Evolutionary conservation across 139 green algal species (phyloP).

Genomic region (Auxenochlorella protothecoides): DNA sequence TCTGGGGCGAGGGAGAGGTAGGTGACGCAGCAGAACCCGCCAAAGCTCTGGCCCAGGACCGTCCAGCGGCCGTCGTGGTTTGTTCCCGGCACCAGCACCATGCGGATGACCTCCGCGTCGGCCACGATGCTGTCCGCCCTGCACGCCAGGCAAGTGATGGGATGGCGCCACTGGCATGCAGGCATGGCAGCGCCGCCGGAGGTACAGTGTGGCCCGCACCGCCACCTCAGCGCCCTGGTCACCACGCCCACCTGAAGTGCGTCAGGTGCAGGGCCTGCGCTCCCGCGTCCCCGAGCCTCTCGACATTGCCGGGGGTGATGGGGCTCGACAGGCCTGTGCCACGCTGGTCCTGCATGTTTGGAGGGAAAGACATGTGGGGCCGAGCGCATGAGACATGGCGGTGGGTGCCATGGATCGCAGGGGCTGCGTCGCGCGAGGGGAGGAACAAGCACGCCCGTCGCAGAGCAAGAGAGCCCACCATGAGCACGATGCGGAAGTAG

Average conservation of each 20-base stretch:
- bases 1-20: constrained; percentile 76
- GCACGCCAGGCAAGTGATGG: constrained; percentile 5
- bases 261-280: constrained; percentile 72
- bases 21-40: constrained; percentile 82
- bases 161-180: background rate
- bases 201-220: too few relatives aligned
- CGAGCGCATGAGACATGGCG: too few relatives aligned
- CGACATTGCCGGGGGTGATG: constrained; percentile 56
- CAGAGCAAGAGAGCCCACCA: constrained; percentile 20
- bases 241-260: constrained; percentile 33
- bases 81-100: constrained; percentile 41
- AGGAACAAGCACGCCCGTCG: too few relatives aligned
- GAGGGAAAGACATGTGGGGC: too few relatives aligned
- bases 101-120: constrained; percentile 75
- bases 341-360: constrained; percentile 53
- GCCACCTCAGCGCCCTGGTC: too few relatives aligned
- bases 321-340: constrained; percentile 57
- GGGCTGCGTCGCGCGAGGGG: too few relatives aligned
- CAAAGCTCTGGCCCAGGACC: constrained; percentile 87
- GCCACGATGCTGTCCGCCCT: constrained; percentile 84
- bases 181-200: too few relatives aligned
- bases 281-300: constrained; percentile 25
- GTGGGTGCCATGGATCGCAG: too few relatives aligned
- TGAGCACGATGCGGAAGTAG: constrained; percentile 68
- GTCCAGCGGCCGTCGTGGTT: constrained; percentile 43